Percentiles rank a stretch among this genome's conserved stretches.
Conservation (phyloP, 2,329 filamentous ascomycete genomes). For the Camptophora hylomeconis region DNA sequence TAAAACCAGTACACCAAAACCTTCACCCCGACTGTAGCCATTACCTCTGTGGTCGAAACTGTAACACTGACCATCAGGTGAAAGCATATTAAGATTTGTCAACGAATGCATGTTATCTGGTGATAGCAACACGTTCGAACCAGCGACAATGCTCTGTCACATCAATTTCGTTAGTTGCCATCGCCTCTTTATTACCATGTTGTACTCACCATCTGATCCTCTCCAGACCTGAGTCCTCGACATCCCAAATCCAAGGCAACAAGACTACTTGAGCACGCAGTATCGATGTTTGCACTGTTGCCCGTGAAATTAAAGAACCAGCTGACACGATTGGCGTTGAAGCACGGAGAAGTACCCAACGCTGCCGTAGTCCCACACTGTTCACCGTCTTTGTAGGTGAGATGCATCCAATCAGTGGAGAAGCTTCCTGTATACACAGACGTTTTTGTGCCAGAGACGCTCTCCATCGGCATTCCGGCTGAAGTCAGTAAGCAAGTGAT, state of each 20-base stretch:
- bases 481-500: too few species aligned
- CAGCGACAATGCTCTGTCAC: slow-evolving; percentile 18
- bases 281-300: slow-evolving; percentile 5
- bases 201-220: not conserved
- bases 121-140: slow-evolving; percentile 4
- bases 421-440: slow-evolving; percentile 9
- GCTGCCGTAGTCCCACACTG: not conserved
- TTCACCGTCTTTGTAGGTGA: too few species aligned
- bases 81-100: slow-evolving; percentile 1
- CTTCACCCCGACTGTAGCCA: slow-evolving; percentile 6
- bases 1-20: slow-evolving; percentile 7
- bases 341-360: not conserved
- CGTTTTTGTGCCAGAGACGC: slow-evolving; percentile 9
- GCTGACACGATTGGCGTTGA: slow-evolving; percentile 19
- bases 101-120: slow-evolving; percentile 1
- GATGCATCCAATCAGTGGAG: slow-evolving; percentile 13
- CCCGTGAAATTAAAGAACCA: slow-evolving; percentile 11
- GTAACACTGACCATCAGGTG: slow-evolving; percentile 4
- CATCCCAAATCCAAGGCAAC: slow-evolving; percentile 7
- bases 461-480: slow-evolving; percentile 10
- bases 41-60: slow-evolving; percentile 4
- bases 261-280: slow-evolving; percentile 10
- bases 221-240: slow-evolving; percentile 2
- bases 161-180: too few species aligned
- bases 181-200: too few species aligned